Conservation (phyloP, 495 filamentous ascomycete genomes). For the Aspergillus saccharolyticus region DNA sequence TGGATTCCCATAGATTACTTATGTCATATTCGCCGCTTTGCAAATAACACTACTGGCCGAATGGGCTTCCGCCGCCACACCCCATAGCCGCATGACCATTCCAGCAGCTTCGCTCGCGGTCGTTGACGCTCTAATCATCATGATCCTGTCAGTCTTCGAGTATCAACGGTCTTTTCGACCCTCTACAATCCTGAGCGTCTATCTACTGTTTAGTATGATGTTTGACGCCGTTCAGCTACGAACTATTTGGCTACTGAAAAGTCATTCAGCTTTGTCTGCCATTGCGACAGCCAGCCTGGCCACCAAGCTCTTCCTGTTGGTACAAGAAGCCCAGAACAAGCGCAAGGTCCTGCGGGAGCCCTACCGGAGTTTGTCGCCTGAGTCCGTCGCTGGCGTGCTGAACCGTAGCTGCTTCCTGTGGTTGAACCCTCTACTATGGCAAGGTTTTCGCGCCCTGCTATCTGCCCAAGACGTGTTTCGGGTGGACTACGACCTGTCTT, state of each 20-base stretch:
- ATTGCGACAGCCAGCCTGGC: too few relatives aligned
- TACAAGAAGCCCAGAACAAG: too few relatives aligned
- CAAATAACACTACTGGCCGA: neutral
- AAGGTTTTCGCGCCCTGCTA: too few relatives aligned
- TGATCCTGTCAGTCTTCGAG: conserved; percentile 40
- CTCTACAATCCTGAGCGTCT: conserved; percentile 46
- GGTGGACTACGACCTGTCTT: too few relatives aligned
- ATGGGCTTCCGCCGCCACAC: neutral
- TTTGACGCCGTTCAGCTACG: conserved; percentile 44
- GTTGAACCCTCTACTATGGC: too few relatives aligned
- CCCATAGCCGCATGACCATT: conserved; percentile 1
- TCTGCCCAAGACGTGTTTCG: too few relatives aligned
- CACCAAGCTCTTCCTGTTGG: too few relatives aligned
- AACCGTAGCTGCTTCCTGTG: too few relatives aligned
- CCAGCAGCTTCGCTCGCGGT: conserved; percentile 2
- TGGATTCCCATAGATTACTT: neutral
- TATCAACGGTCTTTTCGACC: conserved; percentile 43
- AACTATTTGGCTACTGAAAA: conserved; percentile 46
- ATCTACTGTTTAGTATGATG: conserved; percentile 45
- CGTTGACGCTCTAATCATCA: conserved; percentile 17
- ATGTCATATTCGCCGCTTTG: neutral
- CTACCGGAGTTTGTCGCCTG: too few relatives aligned
- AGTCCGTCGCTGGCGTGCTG: too few relatives aligned
- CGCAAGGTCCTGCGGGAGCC: too few relatives aligned
- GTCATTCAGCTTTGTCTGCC: too few relatives aligned